phyloP scores from a whole-genome alignment of 805 yeast species.

The Cyberlindnera xishuangbannaensis region DNA sequence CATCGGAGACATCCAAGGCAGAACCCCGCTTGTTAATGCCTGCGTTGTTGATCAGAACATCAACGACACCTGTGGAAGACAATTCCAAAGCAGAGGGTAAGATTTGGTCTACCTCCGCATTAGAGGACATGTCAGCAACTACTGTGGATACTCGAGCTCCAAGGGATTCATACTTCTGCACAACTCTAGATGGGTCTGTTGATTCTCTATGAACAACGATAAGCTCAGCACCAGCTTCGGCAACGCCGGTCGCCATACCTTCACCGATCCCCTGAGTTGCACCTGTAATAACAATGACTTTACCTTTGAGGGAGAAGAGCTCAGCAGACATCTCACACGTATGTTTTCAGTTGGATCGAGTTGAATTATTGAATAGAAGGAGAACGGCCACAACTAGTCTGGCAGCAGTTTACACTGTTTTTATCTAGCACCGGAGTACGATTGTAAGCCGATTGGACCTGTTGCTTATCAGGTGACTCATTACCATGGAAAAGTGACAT shows the following conservation, averaged over 20 bases:
- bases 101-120: slow-evolving; percentile 7
- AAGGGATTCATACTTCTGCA: slow-evolving; percentile 33
- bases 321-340: slow-evolving; percentile 40
- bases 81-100: slow-evolving; percentile 32
- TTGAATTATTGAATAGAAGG: too few species aligned
- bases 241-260: slow-evolving; percentile 74
- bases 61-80: slow-evolving; percentile 58
- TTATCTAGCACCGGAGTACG: too few species aligned
- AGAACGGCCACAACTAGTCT: too few species aligned
- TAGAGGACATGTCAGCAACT: slow-evolving; percentile 7
- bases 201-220: slow-evolving; percentile 31
- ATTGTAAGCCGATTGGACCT: too few species aligned
- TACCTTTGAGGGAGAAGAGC: slow-evolving; percentile 73
- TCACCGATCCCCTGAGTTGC: slow-evolving; percentile 78
- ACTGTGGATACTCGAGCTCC: slow-evolving; percentile 6
- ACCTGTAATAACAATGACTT: slow-evolving; percentile 78
- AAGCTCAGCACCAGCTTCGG: slow-evolving; percentile 84
- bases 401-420: too few species aligned
- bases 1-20: slow-evolving; percentile 26
- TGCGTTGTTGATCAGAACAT: slow-evolving; percentile 81
- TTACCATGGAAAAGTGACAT: too few species aligned
- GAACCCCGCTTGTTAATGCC: slow-evolving; percentile 71
- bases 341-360: too few species aligned
- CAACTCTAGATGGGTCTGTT: slow-evolving; percentile 15
- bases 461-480: too few species aligned